A percentile compares a stretch with the other conserved stretches of the same genome.
These are phyloP conservation scores for Pseudohyphozyma bogoriensis DNA, from an alignment of 768 basidiomycete species.

Conservation along the genomic window DNA sequence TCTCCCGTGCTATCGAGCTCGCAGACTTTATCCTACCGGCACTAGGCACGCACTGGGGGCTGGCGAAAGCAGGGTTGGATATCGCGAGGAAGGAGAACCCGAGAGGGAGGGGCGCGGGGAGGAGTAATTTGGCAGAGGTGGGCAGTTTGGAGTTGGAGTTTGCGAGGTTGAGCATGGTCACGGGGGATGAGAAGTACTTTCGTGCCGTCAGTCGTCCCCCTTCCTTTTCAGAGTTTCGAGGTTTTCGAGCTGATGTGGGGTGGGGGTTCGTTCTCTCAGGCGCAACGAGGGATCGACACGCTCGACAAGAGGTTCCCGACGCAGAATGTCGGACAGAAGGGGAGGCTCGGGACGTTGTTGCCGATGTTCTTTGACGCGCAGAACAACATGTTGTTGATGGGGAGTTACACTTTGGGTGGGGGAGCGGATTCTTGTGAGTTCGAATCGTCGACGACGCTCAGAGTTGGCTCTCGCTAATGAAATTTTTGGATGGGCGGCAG, in stretches of 20 bases:
- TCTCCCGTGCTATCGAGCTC: conserved; percentile 41
- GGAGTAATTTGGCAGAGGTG: conserved; percentile 37
- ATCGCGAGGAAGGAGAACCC: conserved; percentile 36
- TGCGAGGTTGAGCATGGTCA: conserved; percentile 38
- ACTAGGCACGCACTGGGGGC: conserved; percentile 38
- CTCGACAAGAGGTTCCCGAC: conserved; percentile 29
- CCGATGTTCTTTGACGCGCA: conserved; percentile 12
- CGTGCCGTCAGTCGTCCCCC: conserved; percentile 29
- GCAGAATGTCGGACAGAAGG: too few species aligned
- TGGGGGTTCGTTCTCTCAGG: conserved; percentile 27
- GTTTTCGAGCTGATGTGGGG: background rate
- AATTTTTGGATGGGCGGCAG: too few species aligned
- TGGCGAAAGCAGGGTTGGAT: conserved; percentile 37
- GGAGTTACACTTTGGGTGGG: conserved; percentile 39
- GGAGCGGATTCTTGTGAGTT: conserved; percentile 33
- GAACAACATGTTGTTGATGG: conserved; percentile 26
- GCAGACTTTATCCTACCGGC: conserved; percentile 38
- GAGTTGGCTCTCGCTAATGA: too few species aligned
- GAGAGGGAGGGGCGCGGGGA: conserved; percentile 23
- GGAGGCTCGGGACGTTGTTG: conserved; percentile 17
- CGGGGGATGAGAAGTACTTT: conserved; percentile 39
- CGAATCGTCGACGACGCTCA: too few species aligned
- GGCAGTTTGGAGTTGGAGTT: conserved; percentile 42
- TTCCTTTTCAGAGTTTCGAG: background rate
- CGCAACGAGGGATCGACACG: conserved; percentile 39